phyloP scores from a whole-genome alignment of 305 asterid species.

The Fraxinus xanthoxyloides region DNA sequence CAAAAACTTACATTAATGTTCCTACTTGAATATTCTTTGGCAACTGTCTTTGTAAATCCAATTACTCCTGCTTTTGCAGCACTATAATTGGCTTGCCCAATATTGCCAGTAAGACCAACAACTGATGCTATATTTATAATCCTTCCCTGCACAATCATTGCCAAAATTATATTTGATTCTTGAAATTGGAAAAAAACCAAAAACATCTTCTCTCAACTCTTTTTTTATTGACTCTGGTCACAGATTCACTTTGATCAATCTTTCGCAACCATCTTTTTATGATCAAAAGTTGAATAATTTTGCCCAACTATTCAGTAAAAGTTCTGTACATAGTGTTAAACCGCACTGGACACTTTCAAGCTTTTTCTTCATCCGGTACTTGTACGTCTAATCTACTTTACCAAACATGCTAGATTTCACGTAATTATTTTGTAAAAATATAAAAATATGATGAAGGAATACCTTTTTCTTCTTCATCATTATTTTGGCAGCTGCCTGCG shows the following conservation, averaged over 20 bases:
- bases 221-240: neutral
- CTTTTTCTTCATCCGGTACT: neutral
- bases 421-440: neutral
- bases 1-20: slow-evolving; percentile 59
- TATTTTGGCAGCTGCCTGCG: slow-evolving; percentile 91
- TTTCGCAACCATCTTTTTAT: neutral
- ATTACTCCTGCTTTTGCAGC: slow-evolving; percentile 98
- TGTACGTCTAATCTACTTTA: neutral
- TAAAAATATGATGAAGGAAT: slow-evolving; percentile 1
- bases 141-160: slow-evolving; percentile 64
- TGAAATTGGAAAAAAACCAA: neutral
- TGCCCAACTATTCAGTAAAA: neutral
- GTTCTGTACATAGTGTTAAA: neutral
- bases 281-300: neutral
- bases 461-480: slow-evolving; percentile 99
- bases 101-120: slow-evolving; percentile 92
- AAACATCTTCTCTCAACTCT: neutral
- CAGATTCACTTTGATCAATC: no score
- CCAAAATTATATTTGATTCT: slow-evolving; percentile 9
- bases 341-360: neutral
- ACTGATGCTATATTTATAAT: slow-evolving; percentile 88
- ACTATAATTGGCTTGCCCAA: slow-evolving; percentile 93
- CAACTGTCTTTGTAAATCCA: slow-evolving; percentile 88
- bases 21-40: slow-evolving; percentile 92
- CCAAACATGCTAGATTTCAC: neutral